Percentiles rank a stretch among this genome's conserved stretches.
phyloP scores from a whole-genome alignment of 1,284 basidiomycete genomes.

The Ceratobasidium sp. region DNA sequence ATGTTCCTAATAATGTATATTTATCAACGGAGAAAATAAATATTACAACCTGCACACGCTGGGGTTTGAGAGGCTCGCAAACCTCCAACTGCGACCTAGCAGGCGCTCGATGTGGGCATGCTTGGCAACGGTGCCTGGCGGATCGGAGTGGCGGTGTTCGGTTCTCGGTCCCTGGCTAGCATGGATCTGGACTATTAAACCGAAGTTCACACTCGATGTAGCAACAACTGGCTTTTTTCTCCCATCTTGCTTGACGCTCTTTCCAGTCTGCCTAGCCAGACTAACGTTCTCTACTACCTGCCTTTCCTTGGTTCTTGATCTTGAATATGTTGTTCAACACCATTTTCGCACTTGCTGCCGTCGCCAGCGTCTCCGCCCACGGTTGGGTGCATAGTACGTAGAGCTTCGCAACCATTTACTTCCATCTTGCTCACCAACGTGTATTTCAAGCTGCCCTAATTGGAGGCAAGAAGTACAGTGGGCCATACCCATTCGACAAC shows the following conservation, averaged over 20 bases:
- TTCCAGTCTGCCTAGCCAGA: slow-evolving; percentile 20
- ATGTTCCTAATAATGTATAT: too few species aligned
- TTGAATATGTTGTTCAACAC: slow-evolving; percentile 24
- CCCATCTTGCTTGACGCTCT: not conserved
- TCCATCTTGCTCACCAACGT: not conserved
- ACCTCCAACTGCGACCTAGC: too few species aligned
- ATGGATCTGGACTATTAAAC: too few species aligned
- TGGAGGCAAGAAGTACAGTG: slow-evolving; percentile 62
- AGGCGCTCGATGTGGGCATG: too few species aligned
- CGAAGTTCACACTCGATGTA: too few species aligned
- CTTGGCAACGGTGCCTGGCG: too few species aligned
- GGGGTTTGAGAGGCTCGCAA: too few species aligned
- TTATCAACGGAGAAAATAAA: too few species aligned
- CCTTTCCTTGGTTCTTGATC: not conserved
- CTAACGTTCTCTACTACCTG: slow-evolving; percentile 4
- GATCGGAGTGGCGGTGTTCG: too few species aligned
- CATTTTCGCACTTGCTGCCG: slow-evolving; percentile 25
- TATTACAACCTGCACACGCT: too few species aligned
- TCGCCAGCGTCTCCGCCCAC: slow-evolving; percentile 26
- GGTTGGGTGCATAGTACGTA: slow-evolving; percentile 5
- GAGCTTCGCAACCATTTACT: not conserved
- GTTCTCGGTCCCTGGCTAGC: too few species aligned
- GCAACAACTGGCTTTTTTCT: not conserved
- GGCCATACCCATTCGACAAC: slow-evolving; percentile 53
- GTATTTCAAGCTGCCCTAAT: slow-evolving; percentile 53